Evolutionary conservation across 768 basidiomycete species (phyloP), one percentile per base, ranked within the genome.

Genomic region (Kockovaella imperatae): DNA sequence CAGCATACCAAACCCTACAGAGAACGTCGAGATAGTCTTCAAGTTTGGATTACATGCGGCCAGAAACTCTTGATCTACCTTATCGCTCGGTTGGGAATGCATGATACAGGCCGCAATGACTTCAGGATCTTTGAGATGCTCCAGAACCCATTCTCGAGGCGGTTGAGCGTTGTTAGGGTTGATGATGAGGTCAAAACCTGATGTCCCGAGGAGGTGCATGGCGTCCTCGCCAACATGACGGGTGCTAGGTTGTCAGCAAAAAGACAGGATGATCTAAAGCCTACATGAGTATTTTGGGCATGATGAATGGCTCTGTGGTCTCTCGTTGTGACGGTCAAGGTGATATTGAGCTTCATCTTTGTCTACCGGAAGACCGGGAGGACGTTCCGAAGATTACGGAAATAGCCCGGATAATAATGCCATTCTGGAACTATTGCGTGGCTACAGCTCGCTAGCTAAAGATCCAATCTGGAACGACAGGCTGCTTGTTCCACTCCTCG

Each of bases 21-120:
- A 61, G 81, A 93, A 86, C 0, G 91, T 95, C 1, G 90, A 93
- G 2, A 95, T 78, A n/a, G 86, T 82, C 35, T 78, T 79, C 7
- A 99, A 76, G 3, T 20, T 57, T 14, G 42, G 23, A 18, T 45
- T 45, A 36, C 78, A 78, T 55, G 78, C 76, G 31, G 83, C 79
- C 31, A 89, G 57, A 10, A 91, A 67, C 62, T 88, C 87, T 14
- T 76, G 72, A 57, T 93, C 77, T 17, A 89, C 77, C 84, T 91
- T 60, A 35, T 56, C 56, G 26, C 35, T 49, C 28, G 53, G 51
- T 40, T 66, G 59, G 36, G 49, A 31, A 46, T 51, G 47, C 46
- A 53, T 54, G 28, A 48, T 17, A 17, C 57, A 46, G 0, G 44
- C 38, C 5, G 41, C 40, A 14, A 38, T 29, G 7, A 60, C 59